Evolutionary conservation across 768 basidiomycete genomes (phyloP), one percentile per base, ranked within the genome.

Genomic region (Lactarius hatsudake): DNA sequence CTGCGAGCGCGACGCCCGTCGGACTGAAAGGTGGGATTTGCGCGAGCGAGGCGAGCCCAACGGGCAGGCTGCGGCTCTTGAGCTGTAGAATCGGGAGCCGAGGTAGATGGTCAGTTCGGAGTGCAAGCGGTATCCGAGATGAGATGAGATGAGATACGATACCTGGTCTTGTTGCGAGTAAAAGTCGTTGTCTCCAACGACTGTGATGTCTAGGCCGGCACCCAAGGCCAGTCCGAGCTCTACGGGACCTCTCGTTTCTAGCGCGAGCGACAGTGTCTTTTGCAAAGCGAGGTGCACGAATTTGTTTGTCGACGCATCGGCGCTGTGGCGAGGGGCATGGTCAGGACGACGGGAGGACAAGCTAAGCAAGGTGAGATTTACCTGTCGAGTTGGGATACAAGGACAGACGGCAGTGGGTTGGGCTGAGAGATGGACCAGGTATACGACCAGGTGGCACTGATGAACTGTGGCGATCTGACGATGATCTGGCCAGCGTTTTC

Each of bases 171-270:
- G 82, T 73, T 98, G 97, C 5, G 96, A 97, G 79, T 99, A 98
- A 73, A 98, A 99, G 76, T 98, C 97, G 73, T 99, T 98, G 76
- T 94, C 94, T 12, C 94, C 96, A 32, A 89, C 86, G 71, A 98
- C 90, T 45, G 84, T 85, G 69, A 98, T 87, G 71, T 92, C 84
- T 65, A 96, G 80, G 36, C 87, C 90, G 17, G 75, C 72, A 3
- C 79, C 74, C 5, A 93, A 76, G 4, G 76, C 70, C 54, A 79
- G 76, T 40, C 78, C 75, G 71, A 86, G 71, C 56, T 77, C 70
- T n/a, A 77, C 69, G 36, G 77, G 71, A 26, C 85, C 84, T 60
- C 80, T 82, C 57, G 83, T 77, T 73, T 94, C 91, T 36, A 80
- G 78, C 2, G 87, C 87, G 45, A 95, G 78, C n/a, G 82, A 75